phyloP scores from a whole-genome alignment of 805 yeast species.

The Candida ascalaphidarum region DNA sequence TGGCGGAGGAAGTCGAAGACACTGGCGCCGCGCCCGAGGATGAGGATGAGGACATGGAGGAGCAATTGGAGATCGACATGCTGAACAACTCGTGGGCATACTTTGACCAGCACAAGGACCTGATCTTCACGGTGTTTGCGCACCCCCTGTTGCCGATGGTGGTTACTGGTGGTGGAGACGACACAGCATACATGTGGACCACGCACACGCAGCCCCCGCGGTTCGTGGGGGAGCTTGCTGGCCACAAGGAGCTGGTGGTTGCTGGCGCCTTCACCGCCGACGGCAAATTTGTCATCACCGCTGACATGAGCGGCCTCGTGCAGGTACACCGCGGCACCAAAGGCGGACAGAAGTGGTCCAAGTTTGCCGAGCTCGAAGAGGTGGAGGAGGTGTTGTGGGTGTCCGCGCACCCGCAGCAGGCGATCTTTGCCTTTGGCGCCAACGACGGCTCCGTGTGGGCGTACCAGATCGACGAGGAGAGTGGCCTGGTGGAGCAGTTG shows the following conservation, averaged over 20 bases:
- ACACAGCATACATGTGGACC: conserved; percentile 86
- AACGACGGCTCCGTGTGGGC: conserved; percentile 93
- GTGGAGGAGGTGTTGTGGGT: conserved; percentile 89
- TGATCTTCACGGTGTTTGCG: conserved; percentile 70
- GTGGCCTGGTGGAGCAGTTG: conserved; percentile 48
- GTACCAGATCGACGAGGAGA: conserved; percentile 55
- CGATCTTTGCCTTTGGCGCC: conserved; percentile 87
- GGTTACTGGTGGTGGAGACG: conserved; percentile 94
- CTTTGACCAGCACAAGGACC: conserved; percentile 86
- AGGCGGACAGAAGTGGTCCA: conserved; percentile 79
- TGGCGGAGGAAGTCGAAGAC: conserved; percentile 26
- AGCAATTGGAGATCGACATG: conserved; percentile 69
- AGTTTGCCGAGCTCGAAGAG: conserved; percentile 65
- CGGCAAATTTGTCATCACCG: conserved; percentile 77
- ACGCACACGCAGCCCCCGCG: conserved; percentile 81
- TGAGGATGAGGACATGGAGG: conserved; percentile 32
- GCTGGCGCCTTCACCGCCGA: conserved; percentile 77
- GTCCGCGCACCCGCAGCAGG: conserved; percentile 66
- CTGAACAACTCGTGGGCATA: conserved; percentile 83
- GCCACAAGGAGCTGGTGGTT: conserved; percentile 84
- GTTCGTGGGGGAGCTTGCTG: conserved; percentile 64
- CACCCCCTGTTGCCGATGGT: conserved; percentile 84
- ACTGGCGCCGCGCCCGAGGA: conserved; percentile 21
- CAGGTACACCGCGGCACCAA: conserved; percentile 62
- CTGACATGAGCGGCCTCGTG: conserved; percentile 90